Conservation (phyloP, 2,329 filamentous ascomycete species). For the Ophiostoma sp. region DNA sequence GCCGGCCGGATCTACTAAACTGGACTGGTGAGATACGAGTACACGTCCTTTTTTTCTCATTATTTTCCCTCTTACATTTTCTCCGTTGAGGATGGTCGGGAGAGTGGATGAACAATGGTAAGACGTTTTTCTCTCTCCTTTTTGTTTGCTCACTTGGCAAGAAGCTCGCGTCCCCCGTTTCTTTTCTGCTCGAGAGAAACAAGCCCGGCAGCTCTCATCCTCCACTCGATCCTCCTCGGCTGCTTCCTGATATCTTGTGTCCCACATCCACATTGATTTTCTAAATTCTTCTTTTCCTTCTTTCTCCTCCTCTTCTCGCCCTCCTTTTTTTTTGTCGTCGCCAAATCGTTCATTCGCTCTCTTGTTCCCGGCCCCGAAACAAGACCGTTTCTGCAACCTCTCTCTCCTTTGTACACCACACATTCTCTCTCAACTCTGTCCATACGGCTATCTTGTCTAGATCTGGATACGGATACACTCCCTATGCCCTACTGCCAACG, state of each 20-base stretch:
- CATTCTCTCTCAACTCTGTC: constrained; percentile 25
- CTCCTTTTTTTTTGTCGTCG: background rate
- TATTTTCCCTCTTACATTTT: background rate
- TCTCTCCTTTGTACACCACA: constrained; percentile 17
- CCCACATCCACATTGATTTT: constrained; percentile 14
- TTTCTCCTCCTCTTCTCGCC: constrained; percentile 22
- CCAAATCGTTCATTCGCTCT: constrained; percentile 21
- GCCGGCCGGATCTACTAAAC: background rate
- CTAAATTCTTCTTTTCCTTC: constrained; percentile 19
- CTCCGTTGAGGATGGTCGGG: background rate
- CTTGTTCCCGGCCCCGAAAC: constrained; percentile 22
- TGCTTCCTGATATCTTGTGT: constrained; percentile 24
- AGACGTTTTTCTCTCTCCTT: background rate
- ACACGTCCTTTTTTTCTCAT: background rate
- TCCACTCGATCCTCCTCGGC: constrained; percentile 9
- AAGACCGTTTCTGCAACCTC: constrained; percentile 22
- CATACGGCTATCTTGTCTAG: background rate
- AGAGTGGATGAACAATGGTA: background rate
- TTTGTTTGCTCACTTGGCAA: constrained; percentile 7
- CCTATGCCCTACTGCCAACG: background rate
- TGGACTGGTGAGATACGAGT: background rate
- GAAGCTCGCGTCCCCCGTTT: constrained; percentile 5
- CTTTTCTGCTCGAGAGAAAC: background rate
- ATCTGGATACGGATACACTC: constrained; percentile 12
- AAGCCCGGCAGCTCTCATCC: constrained; percentile 2